phyloP scores from a whole-genome alignment of 371 early-diverging fungal species.

The Mortierella sp. region DNA sequence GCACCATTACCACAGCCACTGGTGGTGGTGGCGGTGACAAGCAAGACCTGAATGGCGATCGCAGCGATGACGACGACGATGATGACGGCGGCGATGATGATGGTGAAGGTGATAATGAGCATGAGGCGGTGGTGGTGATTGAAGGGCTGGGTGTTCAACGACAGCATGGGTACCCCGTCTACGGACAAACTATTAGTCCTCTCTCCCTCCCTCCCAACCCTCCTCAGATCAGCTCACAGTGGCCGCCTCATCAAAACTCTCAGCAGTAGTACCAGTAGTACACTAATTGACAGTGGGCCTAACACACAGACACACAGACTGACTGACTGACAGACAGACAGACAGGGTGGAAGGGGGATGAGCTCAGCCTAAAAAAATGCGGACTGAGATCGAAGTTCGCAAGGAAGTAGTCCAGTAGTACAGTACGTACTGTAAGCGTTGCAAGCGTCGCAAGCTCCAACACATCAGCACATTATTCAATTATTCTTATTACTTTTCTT shows the following conservation, averaged over 20 bases:
- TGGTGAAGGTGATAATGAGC: not conserved
- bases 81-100: not conserved
- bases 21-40: not conserved
- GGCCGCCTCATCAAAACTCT: not conserved
- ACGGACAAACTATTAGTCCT: slow-evolving; percentile 14
- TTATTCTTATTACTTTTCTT: not conserved
- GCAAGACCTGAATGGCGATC: not conserved
- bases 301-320: not conserved
- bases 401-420: too few species aligned
- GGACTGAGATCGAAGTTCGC: not conserved
- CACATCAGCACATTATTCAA: not conserved
- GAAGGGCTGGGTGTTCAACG: not conserved
- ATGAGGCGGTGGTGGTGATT: not conserved
- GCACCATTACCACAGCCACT: not conserved
- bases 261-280: not conserved
- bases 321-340: too few species aligned
- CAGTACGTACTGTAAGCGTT: not conserved
- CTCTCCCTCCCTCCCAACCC: not conserved
- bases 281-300: not conserved
- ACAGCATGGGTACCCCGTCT: slow-evolving; percentile 9
- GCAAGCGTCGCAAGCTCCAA: too few species aligned
- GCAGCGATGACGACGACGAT: not conserved
- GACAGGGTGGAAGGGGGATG: not conserved
- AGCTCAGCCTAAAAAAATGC: not conserved
- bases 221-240: not conserved